Conservation (phyloP, 257 asterid species). For the Solanum peruvianum region DNA sequence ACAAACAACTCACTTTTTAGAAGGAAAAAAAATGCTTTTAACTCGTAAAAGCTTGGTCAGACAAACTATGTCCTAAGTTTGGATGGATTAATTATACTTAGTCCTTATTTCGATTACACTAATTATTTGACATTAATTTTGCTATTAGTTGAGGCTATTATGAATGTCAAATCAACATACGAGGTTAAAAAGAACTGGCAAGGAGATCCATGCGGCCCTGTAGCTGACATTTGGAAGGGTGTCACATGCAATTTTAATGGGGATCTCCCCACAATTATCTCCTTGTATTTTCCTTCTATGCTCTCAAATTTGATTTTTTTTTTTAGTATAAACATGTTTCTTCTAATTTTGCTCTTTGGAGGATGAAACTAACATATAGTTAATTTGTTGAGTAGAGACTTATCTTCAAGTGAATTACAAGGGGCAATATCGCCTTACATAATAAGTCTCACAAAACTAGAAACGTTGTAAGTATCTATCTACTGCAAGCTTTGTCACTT, state of each 20-base stretch:
- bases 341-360: background rate
- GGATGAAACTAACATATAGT: background rate
- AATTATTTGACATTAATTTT: background rate
- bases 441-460: background rate
- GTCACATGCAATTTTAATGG: background rate
- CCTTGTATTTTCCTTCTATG: background rate
- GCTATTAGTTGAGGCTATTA: background rate
- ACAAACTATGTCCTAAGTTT: background rate
- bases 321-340: no score
- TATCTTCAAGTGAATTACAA: background rate
- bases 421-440: background rate
- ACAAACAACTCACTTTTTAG: background rate
- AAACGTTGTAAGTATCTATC: constrained; percentile 4
- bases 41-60: background rate
- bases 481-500: background rate
- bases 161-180: background rate
- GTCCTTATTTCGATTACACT: background rate
- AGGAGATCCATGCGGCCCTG: constrained; percentile 18
- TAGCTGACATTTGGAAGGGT: background rate
- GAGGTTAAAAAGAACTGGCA: constrained; percentile 8
- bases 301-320: background rate
- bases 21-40: no score
- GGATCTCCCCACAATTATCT: background rate
- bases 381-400: background rate
- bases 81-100: no score